These are phyloP conservation scores for Trichoderma brevicompactum DNA, from an alignment of 2,329 filamentous ascomycete genomes.

Conservation along the genomic window DNA sequence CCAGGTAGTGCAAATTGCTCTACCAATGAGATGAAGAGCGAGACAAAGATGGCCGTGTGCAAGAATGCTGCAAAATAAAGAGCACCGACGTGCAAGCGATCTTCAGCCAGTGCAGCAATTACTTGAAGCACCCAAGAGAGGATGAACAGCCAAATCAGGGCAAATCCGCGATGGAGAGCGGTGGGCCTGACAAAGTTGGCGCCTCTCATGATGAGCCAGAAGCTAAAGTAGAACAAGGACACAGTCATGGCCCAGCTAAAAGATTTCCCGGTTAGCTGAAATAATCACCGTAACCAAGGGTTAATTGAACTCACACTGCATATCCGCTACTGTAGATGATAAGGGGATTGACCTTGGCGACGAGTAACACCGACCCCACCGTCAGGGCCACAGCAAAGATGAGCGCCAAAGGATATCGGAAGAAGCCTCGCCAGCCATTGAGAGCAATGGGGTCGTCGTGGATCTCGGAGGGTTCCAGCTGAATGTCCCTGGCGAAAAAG, in stretches of 20 bases:
- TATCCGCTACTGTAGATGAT: conserved; percentile 92
- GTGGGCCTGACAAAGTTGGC: conserved; percentile 82
- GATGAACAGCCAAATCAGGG: conserved; percentile 81
- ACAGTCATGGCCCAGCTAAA: conserved; percentile 79
- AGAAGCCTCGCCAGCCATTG: conserved; percentile 79
- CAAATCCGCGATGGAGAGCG: conserved; percentile 81
- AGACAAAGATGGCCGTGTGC: conserved; percentile 74
- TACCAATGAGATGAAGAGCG: conserved; percentile 73
- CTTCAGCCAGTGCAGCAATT: conserved; percentile 72
- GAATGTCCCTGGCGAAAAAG: conserved; percentile 69
- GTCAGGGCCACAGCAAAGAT: conserved; percentile 69
- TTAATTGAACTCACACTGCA: conserved; percentile 59
- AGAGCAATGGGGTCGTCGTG: conserved; percentile 66
- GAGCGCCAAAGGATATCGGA: conserved; percentile 80
- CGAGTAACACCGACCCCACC: conserved; percentile 72
- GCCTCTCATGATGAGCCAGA: conserved; percentile 82
- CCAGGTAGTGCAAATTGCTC: conserved; percentile 78
- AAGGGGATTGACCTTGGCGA: conserved; percentile 83
- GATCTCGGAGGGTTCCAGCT: conserved; percentile 57
- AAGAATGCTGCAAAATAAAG: conserved; percentile 84
- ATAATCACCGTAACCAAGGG: neutral
- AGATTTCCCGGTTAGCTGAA: conserved; percentile 31
- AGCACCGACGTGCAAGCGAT: conserved; percentile 71
- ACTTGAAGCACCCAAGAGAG: conserved; percentile 76
- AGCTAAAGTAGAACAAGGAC: conserved; percentile 75